Evolutionary conservation across 78 protist species (phyloP).

Genomic region (Monosiga brevicollis): DNA sequence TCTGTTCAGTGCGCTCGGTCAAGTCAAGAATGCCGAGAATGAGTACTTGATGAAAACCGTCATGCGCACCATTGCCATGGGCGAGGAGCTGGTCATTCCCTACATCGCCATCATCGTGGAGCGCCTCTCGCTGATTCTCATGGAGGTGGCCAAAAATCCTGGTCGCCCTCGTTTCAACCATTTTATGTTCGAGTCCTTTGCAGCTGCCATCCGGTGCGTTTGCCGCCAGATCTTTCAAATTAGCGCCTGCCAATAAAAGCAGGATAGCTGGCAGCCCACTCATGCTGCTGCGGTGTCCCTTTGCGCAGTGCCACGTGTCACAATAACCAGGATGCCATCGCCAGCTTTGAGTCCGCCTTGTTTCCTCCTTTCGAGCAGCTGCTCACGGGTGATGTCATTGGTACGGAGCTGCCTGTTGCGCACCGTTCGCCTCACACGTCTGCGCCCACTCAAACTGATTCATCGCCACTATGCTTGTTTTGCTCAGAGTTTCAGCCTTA

Average conservation of each 20-base stretch:
- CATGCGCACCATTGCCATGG: constrained; percentile 26
- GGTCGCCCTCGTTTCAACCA: constrained; percentile 63
- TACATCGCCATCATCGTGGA: background rate
- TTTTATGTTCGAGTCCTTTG: constrained; percentile 64
- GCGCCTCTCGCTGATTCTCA: constrained; percentile 26
- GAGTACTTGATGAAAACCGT: constrained; percentile 55
- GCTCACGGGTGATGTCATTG: constrained; percentile 45
- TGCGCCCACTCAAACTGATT: too few species aligned
- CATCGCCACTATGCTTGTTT: background rate
- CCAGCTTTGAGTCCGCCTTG: constrained; percentile 35
- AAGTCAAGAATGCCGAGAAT: constrained; percentile 19
- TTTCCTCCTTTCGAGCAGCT: constrained; percentile 41
- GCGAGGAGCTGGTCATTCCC: constrained; percentile 4
- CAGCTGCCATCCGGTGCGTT: constrained; percentile 20
- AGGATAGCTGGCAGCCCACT: too few species aligned
- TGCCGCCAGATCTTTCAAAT: too few species aligned
- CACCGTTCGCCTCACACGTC: too few species aligned
- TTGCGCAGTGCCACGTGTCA: too few species aligned
- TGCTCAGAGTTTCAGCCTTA: constrained; percentile 58
- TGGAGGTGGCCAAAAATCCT: constrained; percentile 49
- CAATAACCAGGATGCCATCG: constrained; percentile 5
- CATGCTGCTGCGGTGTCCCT: too few species aligned
- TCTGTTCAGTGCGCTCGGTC: constrained; percentile 29
- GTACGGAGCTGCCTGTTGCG: too few species aligned
- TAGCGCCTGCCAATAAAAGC: too few species aligned